A percentile compares a stretch with the other conserved stretches of the same genome.
Evolutionary conservation across 208 protist genomes (phyloP).

Genomic region (Acanthamoeba triangularis): DNA sequence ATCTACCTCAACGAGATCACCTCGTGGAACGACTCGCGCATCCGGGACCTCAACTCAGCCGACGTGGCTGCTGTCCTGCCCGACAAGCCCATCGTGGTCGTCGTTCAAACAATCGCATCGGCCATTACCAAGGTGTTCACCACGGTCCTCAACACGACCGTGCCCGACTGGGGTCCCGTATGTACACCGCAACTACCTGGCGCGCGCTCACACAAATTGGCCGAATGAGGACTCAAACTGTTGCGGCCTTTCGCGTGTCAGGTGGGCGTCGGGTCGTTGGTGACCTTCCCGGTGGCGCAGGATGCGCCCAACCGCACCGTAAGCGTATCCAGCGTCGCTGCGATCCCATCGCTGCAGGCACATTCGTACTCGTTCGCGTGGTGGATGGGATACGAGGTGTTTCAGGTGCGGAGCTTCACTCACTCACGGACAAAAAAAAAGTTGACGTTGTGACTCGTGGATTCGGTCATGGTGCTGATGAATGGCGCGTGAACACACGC

Average conservation of each 20-base stretch:
- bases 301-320: not conserved
- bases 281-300: not conserved
- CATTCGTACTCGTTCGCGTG: not conserved
- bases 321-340: not conserved
- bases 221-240: no score
- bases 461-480: no score
- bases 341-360: not conserved
- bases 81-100: not conserved
- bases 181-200: no score
- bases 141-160: not conserved
- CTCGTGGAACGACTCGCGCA: conserved; percentile 25
- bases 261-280: not conserved
- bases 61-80: not conserved
- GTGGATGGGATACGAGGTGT: not conserved
- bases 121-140: not conserved
- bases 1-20: conserved; percentile 5
- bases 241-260: not conserved
- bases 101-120: not conserved
- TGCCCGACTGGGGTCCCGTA: not conserved
- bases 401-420: not conserved
- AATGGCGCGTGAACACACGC: no score
- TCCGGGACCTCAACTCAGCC: not conserved
- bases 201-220: no score
- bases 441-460: no score
- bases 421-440: no score